These are phyloP conservation scores for Rosa lucieae DNA, from an alignment of 306 rosid species.

Conservation along the genomic window DNA sequence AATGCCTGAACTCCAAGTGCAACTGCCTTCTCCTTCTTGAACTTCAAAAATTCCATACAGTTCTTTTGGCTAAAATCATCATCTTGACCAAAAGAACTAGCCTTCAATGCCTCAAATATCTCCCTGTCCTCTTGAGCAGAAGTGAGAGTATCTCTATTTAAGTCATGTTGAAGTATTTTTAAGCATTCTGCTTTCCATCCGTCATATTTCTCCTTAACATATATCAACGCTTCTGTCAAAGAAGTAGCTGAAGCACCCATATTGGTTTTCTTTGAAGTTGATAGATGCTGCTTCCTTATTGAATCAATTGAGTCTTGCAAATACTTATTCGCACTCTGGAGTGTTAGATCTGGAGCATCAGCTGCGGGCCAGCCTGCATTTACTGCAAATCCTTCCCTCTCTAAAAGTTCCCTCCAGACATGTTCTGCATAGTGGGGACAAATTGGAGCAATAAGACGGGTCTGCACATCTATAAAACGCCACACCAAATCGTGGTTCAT, in stretches of 20 bases:
- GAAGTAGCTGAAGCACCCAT: background rate
- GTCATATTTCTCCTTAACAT: background rate
- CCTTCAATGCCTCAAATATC: background rate
- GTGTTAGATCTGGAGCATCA: background rate
- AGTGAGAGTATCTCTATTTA: background rate
- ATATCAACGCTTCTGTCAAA: background rate
- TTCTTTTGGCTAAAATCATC: background rate
- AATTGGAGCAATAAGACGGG: background rate
- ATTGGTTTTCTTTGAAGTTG: background rate
- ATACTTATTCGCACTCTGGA: conserved; percentile 43
- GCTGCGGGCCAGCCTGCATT: background rate
- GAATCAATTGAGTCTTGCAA: conserved; percentile 67
- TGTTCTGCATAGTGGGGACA: conserved; percentile 88
- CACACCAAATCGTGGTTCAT: conserved; percentile 15
- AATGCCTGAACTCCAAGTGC: conserved; percentile 64
- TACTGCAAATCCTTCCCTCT: background rate
- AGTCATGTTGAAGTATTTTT: background rate
- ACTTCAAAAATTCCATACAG: conserved; percentile 73
- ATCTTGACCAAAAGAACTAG: no score
- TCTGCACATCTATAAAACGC: background rate
- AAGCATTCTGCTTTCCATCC: background rate
- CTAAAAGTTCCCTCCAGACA: conserved; percentile 76
- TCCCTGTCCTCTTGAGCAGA: background rate
- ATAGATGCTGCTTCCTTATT: background rate
- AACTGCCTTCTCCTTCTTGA: conserved; percentile 72